Conservation (phyloP, 768 basidiomycete genomes). For the Suillus weaverae region DNA sequence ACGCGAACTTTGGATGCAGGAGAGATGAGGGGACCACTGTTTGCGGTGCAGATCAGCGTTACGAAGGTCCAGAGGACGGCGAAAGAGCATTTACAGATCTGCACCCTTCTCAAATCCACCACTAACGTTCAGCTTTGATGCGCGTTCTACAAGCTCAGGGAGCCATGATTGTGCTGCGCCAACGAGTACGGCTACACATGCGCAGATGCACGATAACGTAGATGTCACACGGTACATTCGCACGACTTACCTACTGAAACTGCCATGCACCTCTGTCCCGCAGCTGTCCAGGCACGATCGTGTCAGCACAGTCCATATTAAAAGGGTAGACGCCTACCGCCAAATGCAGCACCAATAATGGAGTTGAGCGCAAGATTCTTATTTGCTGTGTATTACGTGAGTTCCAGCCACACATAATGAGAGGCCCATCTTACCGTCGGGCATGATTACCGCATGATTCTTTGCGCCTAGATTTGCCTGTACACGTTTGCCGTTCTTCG, state of each 20-base stretch:
- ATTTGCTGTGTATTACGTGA: constrained; percentile 57
- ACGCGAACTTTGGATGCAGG: constrained; percentile 81
- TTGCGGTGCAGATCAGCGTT: constrained; percentile 3
- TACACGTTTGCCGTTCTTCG: constrained; percentile 85
- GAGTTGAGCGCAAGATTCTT: constrained; percentile 91
- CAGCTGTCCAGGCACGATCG: constrained; percentile 50
- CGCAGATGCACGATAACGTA: not conserved
- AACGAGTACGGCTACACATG: constrained; percentile 65
- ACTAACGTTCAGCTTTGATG: constrained; percentile 75
- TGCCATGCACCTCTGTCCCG: constrained; percentile 98
- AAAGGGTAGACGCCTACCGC: constrained; percentile 47
- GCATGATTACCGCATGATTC: constrained; percentile 92
- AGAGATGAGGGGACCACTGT: constrained; percentile 78
- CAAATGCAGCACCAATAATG: constrained; percentile 91
- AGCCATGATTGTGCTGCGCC: constrained; percentile 81
- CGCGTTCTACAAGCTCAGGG: constrained; percentile 81
- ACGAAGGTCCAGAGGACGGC: constrained; percentile 6
- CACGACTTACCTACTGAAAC: constrained; percentile 74
- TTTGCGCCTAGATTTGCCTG: constrained; percentile 94
- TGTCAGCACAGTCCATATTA: constrained; percentile 19
- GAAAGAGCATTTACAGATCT: constrained; percentile 59
- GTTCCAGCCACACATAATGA: not conserved
- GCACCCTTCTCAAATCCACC: constrained; percentile 88
- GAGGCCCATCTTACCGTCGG: constrained; percentile 64
- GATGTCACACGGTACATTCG: not conserved